These are phyloP conservation scores for Hondaea fermentalgiana DNA, from an alignment of 108 stramenopile genomes.

Conservation along the genomic window DNA sequence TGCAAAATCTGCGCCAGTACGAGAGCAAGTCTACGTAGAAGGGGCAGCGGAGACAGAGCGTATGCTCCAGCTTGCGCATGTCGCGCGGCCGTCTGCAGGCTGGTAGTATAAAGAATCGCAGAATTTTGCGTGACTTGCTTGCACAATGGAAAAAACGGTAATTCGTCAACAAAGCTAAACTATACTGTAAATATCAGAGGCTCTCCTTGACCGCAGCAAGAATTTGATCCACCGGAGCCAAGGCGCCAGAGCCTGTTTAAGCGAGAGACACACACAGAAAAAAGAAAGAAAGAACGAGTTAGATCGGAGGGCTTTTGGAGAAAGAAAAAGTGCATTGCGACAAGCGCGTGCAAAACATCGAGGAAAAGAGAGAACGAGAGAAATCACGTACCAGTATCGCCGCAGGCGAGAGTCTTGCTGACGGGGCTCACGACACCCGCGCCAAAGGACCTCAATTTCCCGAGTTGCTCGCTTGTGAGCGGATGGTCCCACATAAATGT, in stretches of 20 bases:
- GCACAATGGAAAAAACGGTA: no score
- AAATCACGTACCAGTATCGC: conserved; percentile 55
- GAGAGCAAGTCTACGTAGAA: no score
- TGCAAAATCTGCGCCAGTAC: no score
- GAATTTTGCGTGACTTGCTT: no score
- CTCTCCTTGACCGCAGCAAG: not conserved
- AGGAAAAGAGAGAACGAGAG: not conserved
- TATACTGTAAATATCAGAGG: no score
- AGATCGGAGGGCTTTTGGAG: no score
- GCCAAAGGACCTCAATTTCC: not conserved
- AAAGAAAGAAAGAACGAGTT: no score
- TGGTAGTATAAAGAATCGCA: no score
- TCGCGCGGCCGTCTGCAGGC: no score
- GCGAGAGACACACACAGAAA: not conserved
- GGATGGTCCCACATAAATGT: conserved; percentile 87
- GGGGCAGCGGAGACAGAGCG: no score
- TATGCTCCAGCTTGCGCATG: no score
- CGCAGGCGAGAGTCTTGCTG: conserved; percentile 70
- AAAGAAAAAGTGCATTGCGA: not conserved
- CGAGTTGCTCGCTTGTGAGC: conserved; percentile 42
- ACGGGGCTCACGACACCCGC: conserved; percentile 38
- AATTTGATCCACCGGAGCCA: conserved; percentile 64
- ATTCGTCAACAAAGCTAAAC: no score
- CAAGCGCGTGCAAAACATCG: not conserved
- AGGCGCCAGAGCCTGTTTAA: conserved; percentile 49